Evolutionary conservation across 768 basidiomycete species (phyloP), one percentile per base, ranked within the genome.

Genomic region (Collybiopsis luxurians): DNA sequence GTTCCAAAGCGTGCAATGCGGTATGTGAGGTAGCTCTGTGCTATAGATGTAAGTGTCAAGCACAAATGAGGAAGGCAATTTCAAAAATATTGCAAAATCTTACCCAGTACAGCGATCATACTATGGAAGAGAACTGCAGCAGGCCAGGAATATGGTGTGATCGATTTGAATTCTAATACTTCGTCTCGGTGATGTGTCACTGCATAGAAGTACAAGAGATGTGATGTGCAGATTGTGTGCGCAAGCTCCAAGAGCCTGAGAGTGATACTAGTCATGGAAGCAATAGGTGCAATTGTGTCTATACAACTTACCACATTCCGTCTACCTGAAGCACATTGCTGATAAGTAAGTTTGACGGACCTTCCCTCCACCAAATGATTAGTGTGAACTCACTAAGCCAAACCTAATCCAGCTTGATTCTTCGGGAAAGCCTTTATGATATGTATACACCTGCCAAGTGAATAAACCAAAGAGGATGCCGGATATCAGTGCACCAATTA

Each of bases 391-490:
- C 43, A 51, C 45, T 19, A 59, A 40, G n/a, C n/a, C 27, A 46
- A 48, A 11, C 24, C 48, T 56, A 17, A 59, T 15, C 21, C 38
- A 30, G 1, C 23, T 11, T 15, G 24, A 53, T 47, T 56, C 56
- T 6, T 27, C 21, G 13, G 31, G 53, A 49, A 6, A 59, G 28
- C 11, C 56, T 28, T 54, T 21, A 38, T 31, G 45, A 38, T 59
- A 59, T 4, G 56, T 27, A 27, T 58, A 59, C 3, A 48, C 23
- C 19, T 59, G 58, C 26, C 47, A 38, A 15, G 58, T 47, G 19
- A 59, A 19, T 15, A 57, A 6, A 31, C 58, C 58, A 27, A 59
- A 59, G 4, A 59, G 46, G 36, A 57, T 44, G 2, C 45, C 34
- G 19, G 58, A 26, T 34, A 59, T 48, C 39, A 57, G 11, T 5